phyloP scores from a whole-genome alignment of 495 filamentous ascomycete genomes.

The Xylaria sp. region DNA sequence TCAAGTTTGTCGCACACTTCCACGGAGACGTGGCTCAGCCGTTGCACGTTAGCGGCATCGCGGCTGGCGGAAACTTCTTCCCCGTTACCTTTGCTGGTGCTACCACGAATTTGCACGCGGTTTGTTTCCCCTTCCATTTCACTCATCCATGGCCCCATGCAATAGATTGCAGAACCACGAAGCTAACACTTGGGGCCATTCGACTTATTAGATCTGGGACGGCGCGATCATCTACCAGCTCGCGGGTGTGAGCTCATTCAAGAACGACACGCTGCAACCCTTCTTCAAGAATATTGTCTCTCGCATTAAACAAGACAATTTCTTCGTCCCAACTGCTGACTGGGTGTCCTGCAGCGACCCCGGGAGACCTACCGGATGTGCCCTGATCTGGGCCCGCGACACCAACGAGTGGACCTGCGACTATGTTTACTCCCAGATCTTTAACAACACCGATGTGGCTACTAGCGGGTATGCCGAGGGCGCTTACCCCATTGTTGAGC shows the following conservation, averaged over 20 bases:
- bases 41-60: constrained; percentile 39
- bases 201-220: constrained; percentile 38
- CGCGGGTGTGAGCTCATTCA: constrained; percentile 35
- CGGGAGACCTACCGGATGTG: constrained; percentile 34
- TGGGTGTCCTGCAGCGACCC: constrained; percentile 39
- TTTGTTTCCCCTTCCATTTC: constrained; percentile 29
- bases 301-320: constrained; percentile 36
- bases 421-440: constrained; percentile 40
- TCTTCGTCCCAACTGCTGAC: constrained; percentile 33
- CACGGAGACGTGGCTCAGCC: constrained; percentile 41
- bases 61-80: constrained; percentile 38
- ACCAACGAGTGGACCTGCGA: constrained; percentile 41
- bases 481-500: constrained; percentile 42
- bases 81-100: constrained; percentile 36
- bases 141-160: background rate
- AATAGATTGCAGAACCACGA: background rate
- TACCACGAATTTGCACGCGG: constrained; percentile 19
- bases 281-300: constrained; percentile 35
- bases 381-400: constrained; percentile 39
- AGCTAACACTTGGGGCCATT: background rate
- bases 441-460: constrained; percentile 37
- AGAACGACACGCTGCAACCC: constrained; percentile 37
- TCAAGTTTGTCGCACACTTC: constrained; percentile 54
- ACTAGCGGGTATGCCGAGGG: constrained; percentile 40
- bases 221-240: constrained; percentile 40